These are phyloP conservation scores for Vitis hybrid DNA, from an alignment of 177 flowering plant species.

Conservation along the genomic window DNA sequence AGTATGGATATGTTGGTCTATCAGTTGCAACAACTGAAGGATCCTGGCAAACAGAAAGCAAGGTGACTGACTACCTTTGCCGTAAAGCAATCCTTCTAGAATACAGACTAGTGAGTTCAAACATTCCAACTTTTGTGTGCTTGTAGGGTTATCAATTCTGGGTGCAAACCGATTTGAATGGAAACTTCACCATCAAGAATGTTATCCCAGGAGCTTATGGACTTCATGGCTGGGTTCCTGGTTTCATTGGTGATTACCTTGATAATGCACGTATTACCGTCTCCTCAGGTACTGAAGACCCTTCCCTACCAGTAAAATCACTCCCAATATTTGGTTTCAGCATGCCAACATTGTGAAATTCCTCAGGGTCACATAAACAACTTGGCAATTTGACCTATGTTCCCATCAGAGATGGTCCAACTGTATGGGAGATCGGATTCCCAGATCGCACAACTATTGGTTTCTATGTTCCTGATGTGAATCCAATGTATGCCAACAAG, in stretches of 20 bases:
- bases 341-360: neutral
- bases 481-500: constrained; percentile 46
- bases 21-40: constrained; percentile 44
- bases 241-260: constrained; percentile 52
- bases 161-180: constrained; percentile 45
- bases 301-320: too few relatives aligned
- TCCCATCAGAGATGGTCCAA: constrained; percentile 52
- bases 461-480: constrained; percentile 50
- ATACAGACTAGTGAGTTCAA: neutral
- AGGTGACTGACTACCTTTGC: constrained; percentile 27
- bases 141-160: constrained; percentile 57
- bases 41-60: constrained; percentile 65
- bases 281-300: constrained; percentile 30
- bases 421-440: constrained; percentile 59
- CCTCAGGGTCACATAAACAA: constrained; percentile 34
- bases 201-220: constrained; percentile 48
- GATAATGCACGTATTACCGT: constrained; percentile 26
- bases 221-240: constrained; percentile 58
- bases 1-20: constrained; percentile 48
- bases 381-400: constrained; percentile 40
- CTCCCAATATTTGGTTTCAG: too few relatives aligned
- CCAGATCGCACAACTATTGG: constrained; percentile 56
- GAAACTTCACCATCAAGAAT: constrained; percentile 45
- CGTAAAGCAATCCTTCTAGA: neutral
- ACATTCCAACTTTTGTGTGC: neutral